phyloP scores from a whole-genome alignment of 352 stramenopile species.

The Achlya hypogyna region DNA sequence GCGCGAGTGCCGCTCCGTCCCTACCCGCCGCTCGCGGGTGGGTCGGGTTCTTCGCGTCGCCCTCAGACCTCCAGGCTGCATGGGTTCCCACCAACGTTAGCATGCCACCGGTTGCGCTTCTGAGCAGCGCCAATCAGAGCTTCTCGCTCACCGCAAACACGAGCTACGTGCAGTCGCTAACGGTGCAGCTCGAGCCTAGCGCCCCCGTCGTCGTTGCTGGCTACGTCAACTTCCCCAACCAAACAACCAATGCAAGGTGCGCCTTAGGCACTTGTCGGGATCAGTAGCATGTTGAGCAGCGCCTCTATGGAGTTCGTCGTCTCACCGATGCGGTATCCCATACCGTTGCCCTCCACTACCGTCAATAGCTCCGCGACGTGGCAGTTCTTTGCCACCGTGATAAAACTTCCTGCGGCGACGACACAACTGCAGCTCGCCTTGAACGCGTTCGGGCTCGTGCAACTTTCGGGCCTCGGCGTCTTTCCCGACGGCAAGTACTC shows the following conservation, averaged over 20 bases:
- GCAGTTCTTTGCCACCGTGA: slow-evolving; percentile 3
- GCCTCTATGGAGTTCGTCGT: slow-evolving; percentile 1
- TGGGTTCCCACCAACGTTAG: too few species aligned
- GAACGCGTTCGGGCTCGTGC: not conserved
- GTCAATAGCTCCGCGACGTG: not conserved
- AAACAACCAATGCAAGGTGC: not conserved
- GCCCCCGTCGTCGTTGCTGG: not conserved
- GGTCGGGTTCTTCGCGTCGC: not conserved
- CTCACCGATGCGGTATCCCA: not conserved
- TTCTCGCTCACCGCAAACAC: not conserved
- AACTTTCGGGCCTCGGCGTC: slow-evolving; percentile 5
- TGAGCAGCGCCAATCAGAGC: not conserved
- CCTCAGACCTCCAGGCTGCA: too few species aligned
- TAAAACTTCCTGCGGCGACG: not conserved
- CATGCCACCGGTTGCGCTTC: too few species aligned
- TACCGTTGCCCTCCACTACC: too few species aligned
- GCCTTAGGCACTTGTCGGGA: not conserved
- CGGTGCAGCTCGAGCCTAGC: not conserved
- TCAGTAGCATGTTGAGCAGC: not conserved
- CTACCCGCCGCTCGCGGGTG: not conserved
- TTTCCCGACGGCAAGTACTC: slow-evolving; percentile 7
- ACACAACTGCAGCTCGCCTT: slow-evolving; percentile 11
- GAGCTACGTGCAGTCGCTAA: not conserved
- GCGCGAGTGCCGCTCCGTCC: too few species aligned
- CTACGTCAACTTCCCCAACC: not conserved